These are phyloP conservation scores for Boechera stricta DNA, from an alignment of 345 rosid genomes.

Conservation along the genomic window DNA sequence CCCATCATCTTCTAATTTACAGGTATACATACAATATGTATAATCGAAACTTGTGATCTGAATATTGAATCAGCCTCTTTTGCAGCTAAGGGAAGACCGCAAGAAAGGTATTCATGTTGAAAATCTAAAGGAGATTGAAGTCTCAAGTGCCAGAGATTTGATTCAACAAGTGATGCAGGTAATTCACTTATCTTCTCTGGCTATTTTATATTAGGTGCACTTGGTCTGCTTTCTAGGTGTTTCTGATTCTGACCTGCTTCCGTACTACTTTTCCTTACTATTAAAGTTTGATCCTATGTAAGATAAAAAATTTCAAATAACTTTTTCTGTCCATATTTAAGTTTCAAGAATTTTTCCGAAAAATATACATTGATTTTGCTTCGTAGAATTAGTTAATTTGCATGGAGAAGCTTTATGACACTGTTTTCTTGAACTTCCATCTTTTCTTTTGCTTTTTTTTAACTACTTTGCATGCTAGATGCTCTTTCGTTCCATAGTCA, in stretches of 20 bases:
- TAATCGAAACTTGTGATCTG: constrained; percentile 11
- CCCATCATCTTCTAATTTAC: constrained; percentile 81
- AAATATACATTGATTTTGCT: too few relatives aligned
- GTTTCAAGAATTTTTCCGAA: too few relatives aligned
- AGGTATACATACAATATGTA: constrained; percentile 51
- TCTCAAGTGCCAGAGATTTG: constrained; percentile 83
- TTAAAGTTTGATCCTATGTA: neutral
- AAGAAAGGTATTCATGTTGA: constrained; percentile 96
- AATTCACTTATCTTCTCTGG: constrained; percentile 20
- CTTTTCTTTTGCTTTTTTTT: neutral
- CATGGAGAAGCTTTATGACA: constrained; percentile 6
- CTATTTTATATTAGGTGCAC: neutral
- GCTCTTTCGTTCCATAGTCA: constrained; percentile 2
- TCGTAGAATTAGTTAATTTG: too few relatives aligned
- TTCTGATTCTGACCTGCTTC: neutral
- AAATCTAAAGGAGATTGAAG: constrained; percentile 92
- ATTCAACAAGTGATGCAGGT: constrained; percentile 92
- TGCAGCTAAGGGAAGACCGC: constrained; percentile 89
- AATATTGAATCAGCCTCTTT: constrained; percentile 8
- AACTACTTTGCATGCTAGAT: neutral
- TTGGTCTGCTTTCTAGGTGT: neutral
- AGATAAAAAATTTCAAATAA: neutral
- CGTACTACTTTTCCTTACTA: neutral
- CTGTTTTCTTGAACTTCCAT: neutral
- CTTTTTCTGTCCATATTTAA: neutral